Evolutionary conservation across 768 basidiomycete species (phyloP).

Genomic region (Russula dissimulans): DNA sequence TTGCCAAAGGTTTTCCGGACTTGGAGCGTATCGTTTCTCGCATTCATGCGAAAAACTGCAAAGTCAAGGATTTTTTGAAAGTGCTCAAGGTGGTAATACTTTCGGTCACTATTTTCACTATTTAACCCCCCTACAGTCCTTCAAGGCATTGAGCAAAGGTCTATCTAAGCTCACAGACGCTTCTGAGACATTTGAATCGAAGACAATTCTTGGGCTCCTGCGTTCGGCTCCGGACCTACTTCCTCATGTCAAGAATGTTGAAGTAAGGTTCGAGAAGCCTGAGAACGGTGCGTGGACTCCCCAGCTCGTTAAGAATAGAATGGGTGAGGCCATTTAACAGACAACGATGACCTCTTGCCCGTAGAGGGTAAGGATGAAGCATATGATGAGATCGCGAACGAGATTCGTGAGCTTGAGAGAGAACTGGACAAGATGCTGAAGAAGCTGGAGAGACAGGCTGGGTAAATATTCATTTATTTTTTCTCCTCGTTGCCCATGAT

Average conservation of each 20-base stretch:
- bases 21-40: conserved; percentile 91
- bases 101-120: neutral
- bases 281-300: conserved; percentile 43
- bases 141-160: conserved; percentile 62
- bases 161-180: conserved; percentile 52
- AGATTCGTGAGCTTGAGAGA: conserved; percentile 62
- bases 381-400: conserved; percentile 69
- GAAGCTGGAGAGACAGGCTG: conserved; percentile 55
- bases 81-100: conserved; percentile 52
- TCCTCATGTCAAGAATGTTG: conserved; percentile 61
- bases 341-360: conserved; percentile 65
- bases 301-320: neutral
- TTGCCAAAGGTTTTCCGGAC: conserved; percentile 82
- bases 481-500: neutral
- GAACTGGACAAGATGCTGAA: conserved; percentile 60
- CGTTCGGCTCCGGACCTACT: conserved; percentile 74
- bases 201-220: conserved; percentile 65
- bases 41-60: conserved; percentile 88
- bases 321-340: conserved; percentile 26
- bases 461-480: conserved; percentile 34
- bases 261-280: conserved; percentile 55
- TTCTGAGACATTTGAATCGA: conserved; percentile 67
- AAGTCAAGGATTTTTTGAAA: conserved; percentile 78
- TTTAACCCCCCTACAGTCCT: conserved; percentile 41
- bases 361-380: conserved; percentile 75